A percentile compares a stretch with the other conserved stretches of the same genome.
Evolutionary conservation across 495 filamentous ascomycete species (phyloP).

Genomic region (Platismatia glauca): DNA sequence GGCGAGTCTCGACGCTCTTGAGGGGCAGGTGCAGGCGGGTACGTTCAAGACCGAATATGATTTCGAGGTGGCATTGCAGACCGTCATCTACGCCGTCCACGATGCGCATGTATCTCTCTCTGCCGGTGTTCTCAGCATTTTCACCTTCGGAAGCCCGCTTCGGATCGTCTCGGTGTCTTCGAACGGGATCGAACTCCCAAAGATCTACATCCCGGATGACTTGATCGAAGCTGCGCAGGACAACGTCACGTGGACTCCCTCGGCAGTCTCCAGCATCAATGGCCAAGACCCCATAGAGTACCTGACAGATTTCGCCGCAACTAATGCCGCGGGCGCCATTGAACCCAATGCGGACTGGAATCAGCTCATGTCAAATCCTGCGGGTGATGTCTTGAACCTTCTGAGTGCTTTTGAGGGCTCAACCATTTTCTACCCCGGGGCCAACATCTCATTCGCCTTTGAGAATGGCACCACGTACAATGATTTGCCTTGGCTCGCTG

Average conservation of each 20-base stretch:
- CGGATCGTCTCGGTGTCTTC: constrained; percentile 39
- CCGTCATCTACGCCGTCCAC: constrained; percentile 34
- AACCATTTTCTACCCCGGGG: constrained; percentile 41
- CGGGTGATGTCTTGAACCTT: constrained; percentile 34
- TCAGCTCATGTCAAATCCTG: constrained; percentile 38
- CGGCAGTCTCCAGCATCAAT: constrained; percentile 41
- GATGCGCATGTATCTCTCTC: constrained; percentile 39
- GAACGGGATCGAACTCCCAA: constrained; percentile 41
- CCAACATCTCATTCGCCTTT: constrained; percentile 33
- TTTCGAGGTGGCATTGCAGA: constrained; percentile 42
- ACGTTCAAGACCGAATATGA: constrained; percentile 40
- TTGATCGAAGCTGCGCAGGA: constrained; percentile 15
- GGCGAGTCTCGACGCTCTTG: constrained; percentile 36
- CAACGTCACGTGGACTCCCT: constrained; percentile 25
- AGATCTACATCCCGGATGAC: constrained; percentile 30
- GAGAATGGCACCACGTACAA: constrained; percentile 32
- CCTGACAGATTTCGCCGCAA: constrained; percentile 34
- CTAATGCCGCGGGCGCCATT: constrained; percentile 33
- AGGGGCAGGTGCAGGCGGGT: constrained; percentile 32
- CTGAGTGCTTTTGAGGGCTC: constrained; percentile 32
- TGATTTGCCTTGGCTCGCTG: constrained; percentile 29
- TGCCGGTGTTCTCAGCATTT: constrained; percentile 36
- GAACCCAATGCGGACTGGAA: constrained; percentile 47
- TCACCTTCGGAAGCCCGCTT: constrained; percentile 38
- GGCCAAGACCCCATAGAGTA: constrained; percentile 32